Base-by-base conservation (phyloP, 202 grass and related monocot genomes). In the Zoysia matrella region DNA sequence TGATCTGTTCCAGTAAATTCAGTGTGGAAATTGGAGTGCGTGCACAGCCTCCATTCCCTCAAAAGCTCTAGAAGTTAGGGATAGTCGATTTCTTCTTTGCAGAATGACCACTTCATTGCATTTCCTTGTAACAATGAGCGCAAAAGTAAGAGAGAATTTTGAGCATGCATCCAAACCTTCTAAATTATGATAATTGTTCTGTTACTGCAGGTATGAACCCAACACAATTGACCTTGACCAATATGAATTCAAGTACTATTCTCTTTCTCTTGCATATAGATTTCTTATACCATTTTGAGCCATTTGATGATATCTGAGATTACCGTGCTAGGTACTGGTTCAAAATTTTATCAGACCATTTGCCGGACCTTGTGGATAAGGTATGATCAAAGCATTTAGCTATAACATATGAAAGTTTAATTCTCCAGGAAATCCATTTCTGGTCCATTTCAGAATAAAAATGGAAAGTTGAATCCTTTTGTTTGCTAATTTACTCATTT, bases 181-280 rank as follows among this genome's bases (percentile, higher is more conserved):
- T 52, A 74, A 79, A 75, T 82, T 62, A 10, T 82, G 69, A 76
- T 64, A 62, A 60, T n/a, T 66, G 15, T 55, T 84, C 41, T 78
- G 49, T 83, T 30, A 76, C 84, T 91, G 86, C 77, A 98, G 95
- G 77, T 98, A 98, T 89, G 95, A 98, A 72, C 95, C 95, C 40
- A 98, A 98, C 67, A 95, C 95, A 72, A 95, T 95, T 77, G 95
- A 98, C 87, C 95, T 98, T 14, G 74, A 92, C 81, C 92, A 83
- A 66, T 79, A 90, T 90, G 95, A 98, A 87, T 90, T 90, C 81
- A 92, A 95, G 95, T 98, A 93, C 66, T 86, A 53, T 79, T 83
- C 60, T 73, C 5, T 64, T 75, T 69, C 78, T 69, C 85, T 69
- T 83, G 46, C 79, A 76, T 79, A 8, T 77, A 74, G 45, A 57